Evolutionary conservation across 768 basidiomycete genomes (phyloP), one percentile per base, ranked within the genome.

Genomic region (Harrya chromipes): DNA sequence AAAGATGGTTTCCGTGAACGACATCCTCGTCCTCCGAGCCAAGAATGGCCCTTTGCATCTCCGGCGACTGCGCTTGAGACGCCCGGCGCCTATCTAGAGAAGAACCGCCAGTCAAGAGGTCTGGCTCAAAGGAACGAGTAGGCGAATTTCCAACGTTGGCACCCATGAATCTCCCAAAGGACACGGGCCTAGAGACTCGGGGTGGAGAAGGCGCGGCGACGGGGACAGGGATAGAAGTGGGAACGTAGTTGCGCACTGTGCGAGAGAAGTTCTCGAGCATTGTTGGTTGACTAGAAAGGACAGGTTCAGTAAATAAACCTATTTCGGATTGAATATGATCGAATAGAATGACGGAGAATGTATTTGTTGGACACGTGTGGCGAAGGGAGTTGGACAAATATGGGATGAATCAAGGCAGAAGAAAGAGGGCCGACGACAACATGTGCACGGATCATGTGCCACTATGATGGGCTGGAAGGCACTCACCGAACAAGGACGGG

Each of bases 171-270:
- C 60, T 73, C 14, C 77, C 79, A 43, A 75, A 76, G 0, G 74
- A 76, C 24, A 78, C 59, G 0, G 78, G 80, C 12, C 72, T 68
- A 5, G 80, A 80, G 21, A 80, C 72, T 13, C 72, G 71, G 1
- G 78, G 76, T 0, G 78, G 75, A 16, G 79, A 72, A 14, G 79
- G 76, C 1, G 70, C 65, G 1, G 77, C 73, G 2, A 70, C 63
- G 1, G 80, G 73, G 24, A 81, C 74, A 13, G 76, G 69, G 43
- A 80, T 77, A 8, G 76, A 74, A 16, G 75, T 70, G 4, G 80
- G 81, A 8, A 80, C 76, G 47, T 82, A 82, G 53, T 69, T 73
- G 40, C 80, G 76, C 23, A 83, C 68, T 10, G 79, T 73, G 17
- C 76, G 75, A 10, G 81, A 77, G 53, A 83, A 70, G 20, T 70